These are phyloP conservation scores for Trichophyton equinum DNA, from an alignment of 2,329 filamentous ascomycete species.

Conservation along the genomic window DNA sequence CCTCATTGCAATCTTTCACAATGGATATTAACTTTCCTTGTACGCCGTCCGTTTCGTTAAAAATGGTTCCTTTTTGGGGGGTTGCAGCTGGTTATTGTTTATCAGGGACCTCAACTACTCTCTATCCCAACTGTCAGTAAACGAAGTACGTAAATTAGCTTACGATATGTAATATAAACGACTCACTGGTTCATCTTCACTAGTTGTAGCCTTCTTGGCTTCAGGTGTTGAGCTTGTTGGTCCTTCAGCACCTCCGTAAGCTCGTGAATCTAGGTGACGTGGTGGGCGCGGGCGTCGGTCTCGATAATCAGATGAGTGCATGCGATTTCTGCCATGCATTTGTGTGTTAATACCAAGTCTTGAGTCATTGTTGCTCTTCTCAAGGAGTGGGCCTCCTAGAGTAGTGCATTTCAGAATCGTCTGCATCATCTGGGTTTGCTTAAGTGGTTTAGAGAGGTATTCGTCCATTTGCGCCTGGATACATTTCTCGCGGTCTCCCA, in stretches of 20 bases:
- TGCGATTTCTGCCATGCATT: background rate
- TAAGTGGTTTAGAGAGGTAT: constrained; percentile 90
- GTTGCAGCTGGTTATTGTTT: background rate
- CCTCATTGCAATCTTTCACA: background rate
- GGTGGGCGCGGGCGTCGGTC: background rate
- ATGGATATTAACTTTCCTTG: background rate
- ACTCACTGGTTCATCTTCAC: background rate
- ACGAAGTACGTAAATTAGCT: background rate
- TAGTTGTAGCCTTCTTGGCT: background rate
- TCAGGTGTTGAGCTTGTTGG: background rate
- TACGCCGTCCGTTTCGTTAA: constrained; percentile 1
- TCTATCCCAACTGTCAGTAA: background rate
- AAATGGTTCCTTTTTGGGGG: background rate
- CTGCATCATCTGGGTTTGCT: constrained; percentile 94
- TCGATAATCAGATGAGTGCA: background rate
- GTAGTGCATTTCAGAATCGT: constrained; percentile 95
- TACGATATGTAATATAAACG: background rate
- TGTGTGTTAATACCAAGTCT: constrained; percentile 7
- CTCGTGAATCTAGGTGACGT: background rate
- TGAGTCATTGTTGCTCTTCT: constrained; percentile 30
- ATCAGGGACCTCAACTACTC: background rate
- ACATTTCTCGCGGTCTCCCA: constrained; percentile 94
- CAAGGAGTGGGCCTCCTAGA: constrained; percentile 46
- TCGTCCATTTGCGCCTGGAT: constrained; percentile 99
- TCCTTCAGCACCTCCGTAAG: background rate